These are phyloP conservation scores for Zymoseptoria pseudotritici DNA, from an alignment of 2,329 filamentous ascomycete species.

Conservation along the genomic window DNA sequence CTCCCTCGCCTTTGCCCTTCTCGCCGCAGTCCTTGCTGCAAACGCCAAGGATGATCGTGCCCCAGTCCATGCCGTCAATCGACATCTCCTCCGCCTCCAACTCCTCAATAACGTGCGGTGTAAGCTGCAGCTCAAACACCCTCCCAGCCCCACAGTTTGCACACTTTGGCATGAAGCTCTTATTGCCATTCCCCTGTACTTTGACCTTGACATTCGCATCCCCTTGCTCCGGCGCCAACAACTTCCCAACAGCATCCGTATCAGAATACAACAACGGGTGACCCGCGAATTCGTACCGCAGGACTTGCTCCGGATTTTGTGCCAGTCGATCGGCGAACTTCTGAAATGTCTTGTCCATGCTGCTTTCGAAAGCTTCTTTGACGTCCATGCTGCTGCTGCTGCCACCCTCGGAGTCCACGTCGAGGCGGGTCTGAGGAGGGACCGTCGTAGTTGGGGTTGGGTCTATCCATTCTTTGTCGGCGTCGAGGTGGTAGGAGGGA, in stretches of 20 bases:
- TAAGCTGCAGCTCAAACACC: constrained; percentile 87
- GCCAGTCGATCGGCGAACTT: constrained; percentile 45
- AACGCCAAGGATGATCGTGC: constrained; percentile 79
- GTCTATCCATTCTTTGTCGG: constrained; percentile 84
- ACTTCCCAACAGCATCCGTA: constrained; percentile 63
- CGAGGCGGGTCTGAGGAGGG: constrained; percentile 34
- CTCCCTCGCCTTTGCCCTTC: constrained; percentile 48
- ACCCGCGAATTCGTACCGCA: constrained; percentile 44
- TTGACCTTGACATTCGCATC: constrained; percentile 14
- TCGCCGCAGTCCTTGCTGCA: constrained; percentile 73
- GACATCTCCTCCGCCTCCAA: constrained; percentile 65
- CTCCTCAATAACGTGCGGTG: constrained; percentile 81
- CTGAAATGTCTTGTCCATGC: constrained; percentile 45
- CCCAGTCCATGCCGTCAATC: constrained; percentile 93
- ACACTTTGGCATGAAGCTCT: constrained; percentile 62
- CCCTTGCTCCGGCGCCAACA: constrained; percentile 41
- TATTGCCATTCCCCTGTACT: constrained; percentile 3
- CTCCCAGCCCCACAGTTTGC: constrained; percentile 65
- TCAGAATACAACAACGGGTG: constrained; percentile 67
- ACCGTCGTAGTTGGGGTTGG: constrained; percentile 44
- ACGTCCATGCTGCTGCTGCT: constrained; percentile 31
- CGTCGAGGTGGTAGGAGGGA: constrained; percentile 71
- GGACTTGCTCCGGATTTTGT: constrained; percentile 45
- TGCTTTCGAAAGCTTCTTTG: constrained; percentile 42
- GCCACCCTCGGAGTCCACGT: constrained; percentile 13